Evolutionary conservation across 2,329 filamentous ascomycete species (phyloP).

Genomic region (Pseudogymnoascus sp.): DNA sequence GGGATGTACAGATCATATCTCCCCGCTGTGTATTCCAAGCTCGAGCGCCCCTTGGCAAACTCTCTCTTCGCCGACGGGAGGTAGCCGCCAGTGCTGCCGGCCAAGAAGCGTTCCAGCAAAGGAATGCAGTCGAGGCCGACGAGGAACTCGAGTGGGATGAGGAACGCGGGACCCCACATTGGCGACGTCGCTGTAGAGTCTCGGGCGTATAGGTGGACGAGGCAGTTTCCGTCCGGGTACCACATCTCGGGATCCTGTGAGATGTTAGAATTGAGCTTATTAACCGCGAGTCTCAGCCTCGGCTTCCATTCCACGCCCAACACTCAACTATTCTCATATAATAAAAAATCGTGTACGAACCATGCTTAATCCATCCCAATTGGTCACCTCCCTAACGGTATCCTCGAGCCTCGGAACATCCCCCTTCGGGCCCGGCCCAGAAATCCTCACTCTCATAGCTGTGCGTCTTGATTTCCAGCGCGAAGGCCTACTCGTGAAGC

Average conservation of each 20-base stretch:
- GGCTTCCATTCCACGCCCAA: neutral
- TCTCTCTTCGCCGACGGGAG: neutral
- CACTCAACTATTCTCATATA: neutral
- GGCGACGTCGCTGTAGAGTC: slow-evolving; percentile 42
- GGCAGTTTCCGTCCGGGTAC: slow-evolving; percentile 58
- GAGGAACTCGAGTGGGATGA: slow-evolving; percentile 51
- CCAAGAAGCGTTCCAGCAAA: slow-evolving; percentile 47
- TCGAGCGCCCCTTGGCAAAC: neutral
- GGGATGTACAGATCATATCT: slow-evolving; percentile 60
- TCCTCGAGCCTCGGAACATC: neutral
- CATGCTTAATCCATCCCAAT: slow-evolving; percentile 38
- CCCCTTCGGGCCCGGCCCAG: neutral
- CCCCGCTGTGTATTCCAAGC: neutral
- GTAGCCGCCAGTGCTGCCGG: slow-evolving; percentile 9
- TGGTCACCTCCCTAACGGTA: slow-evolving; percentile 8
- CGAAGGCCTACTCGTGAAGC: neutral
- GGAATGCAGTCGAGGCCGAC: slow-evolving; percentile 50
- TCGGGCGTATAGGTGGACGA: slow-evolving; percentile 59
- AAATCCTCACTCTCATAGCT: neutral
- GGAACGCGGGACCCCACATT: slow-evolving; percentile 58
- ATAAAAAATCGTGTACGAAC: slow-evolving; percentile 26
- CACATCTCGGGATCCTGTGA: slow-evolving; percentile 64
- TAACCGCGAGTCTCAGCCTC: neutral
- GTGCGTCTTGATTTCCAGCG: neutral
- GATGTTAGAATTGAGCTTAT: neutral